Base-by-base conservation (phyloP, 1,139 yeast genomes). In the Kluyveromyces marxianus region DNA sequence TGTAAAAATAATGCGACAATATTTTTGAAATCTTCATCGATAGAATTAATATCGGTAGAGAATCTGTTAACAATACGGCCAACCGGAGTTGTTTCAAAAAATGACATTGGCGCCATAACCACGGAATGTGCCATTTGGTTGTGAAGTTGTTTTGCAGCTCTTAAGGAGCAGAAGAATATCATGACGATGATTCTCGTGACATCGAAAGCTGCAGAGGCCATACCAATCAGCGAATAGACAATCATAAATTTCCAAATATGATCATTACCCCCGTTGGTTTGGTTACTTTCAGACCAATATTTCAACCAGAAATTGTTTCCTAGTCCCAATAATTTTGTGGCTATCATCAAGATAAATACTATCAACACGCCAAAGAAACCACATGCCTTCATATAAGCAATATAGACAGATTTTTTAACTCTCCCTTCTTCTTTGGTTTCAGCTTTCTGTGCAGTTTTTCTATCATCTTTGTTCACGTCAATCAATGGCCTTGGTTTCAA, bases 31-130 rank as follows among this genome's bases (percentile, higher is more conserved):
- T 67, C 63, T 42, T 70, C 69, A 60, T 85, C 94, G 48, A 84
- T 68, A 44, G 76, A 75, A 49, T 74, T 75, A 58, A 86, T 72
- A 61, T 86, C 95, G 51, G 82, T 76, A 21, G 90, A 79, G 58
- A 86, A 86, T 45, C 80, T 62, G 48, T 83, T 83, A 57, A 82
- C 70, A 37, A 83, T 71, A 65, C 92, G 73, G n/a, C 92, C 92
- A 50, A 81, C 71, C 32, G 92, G 92, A 0, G 90, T 83, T 1
- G 89, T 83, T 64, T 83, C 92, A 58, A 83, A 83, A 61, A 82
- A 83, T 2, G 81, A 71, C 87, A 83, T 81, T 48, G 90, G 90
- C 0, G 89, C 79, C 52, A 80, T 69, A 50, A 83, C 63, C 14
- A 83, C 85, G 37, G 83, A 67, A 6, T 55, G 54, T 0, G 86